A percentile compares a stretch with the other conserved stretches of the same genome.
Evolutionary conservation across 768 basidiomycete species (phyloP).

Genomic region (Trametes gibbosa): DNA sequence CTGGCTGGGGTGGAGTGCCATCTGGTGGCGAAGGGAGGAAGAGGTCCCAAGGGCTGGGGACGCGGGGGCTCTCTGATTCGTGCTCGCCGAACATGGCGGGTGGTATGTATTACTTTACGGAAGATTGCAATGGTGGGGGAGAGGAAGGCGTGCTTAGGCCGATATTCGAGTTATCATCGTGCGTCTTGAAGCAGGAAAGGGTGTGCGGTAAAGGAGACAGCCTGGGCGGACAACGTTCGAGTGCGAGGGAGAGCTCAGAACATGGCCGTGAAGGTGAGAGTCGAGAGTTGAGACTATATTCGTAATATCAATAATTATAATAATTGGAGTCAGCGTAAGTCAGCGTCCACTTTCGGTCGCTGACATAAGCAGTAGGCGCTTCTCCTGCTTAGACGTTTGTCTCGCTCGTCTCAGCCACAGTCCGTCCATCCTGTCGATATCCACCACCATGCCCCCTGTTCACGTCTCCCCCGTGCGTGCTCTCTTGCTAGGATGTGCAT

Average conservation of each 20-base stretch:
- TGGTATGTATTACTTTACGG: conserved; percentile 10
- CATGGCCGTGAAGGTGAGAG: not conserved
- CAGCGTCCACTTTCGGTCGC: not conserved
- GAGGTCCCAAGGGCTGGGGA: conserved; percentile 81
- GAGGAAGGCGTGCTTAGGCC: conserved; percentile 18
- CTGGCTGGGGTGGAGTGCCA: conserved; percentile 27
- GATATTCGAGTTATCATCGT: conserved; percentile 62
- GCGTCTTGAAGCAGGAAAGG: conserved; percentile 3
- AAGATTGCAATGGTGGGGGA: conserved; percentile 15
- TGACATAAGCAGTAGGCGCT: not conserved
- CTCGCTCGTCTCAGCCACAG: not conserved
- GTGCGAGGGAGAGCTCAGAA: not conserved
- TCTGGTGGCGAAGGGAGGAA: conserved; percentile 57
- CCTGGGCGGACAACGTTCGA: not conserved
- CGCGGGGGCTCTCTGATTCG: conserved; percentile 75
- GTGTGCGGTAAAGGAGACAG: not conserved
- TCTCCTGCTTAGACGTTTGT: not conserved
- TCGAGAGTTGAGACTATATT: too few relatives aligned
- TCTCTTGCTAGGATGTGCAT: not conserved
- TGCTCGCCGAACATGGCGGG: conserved; percentile 75
- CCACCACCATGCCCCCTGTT: conserved; percentile 17
- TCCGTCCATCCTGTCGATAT: not conserved
- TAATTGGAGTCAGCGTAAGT: too few relatives aligned
- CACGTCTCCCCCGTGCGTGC: conserved; percentile 10
- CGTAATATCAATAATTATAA: too few relatives aligned